Percentiles rank a stretch among this genome's conserved stretches.
Conservation (phyloP, 306 rosid species). For the Lathyrus sativus region DNA sequence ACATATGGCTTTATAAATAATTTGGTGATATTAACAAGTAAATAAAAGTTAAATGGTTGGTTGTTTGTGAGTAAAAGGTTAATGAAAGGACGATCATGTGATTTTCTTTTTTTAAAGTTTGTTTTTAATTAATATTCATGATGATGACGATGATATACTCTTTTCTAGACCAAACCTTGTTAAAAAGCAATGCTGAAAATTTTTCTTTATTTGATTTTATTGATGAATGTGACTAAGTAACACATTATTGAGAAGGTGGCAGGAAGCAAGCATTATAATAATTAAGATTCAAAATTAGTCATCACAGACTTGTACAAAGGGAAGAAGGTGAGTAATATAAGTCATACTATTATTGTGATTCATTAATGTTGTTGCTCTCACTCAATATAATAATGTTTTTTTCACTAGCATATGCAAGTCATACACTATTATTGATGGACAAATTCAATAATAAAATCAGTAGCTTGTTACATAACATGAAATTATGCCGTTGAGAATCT, state of each 20-base stretch:
- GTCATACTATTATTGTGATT: no score
- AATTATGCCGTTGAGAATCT: background rate
- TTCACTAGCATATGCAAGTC: constrained; percentile 17
- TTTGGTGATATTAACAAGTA: constrained; percentile 22
- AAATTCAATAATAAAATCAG: constrained; percentile 8
- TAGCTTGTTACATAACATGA: background rate
- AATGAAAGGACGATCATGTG: background rate
- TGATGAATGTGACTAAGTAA: constrained; percentile 31
- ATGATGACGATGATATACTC: background rate
- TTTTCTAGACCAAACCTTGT: background rate
- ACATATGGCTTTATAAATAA: constrained; percentile 8
- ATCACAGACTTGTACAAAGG: background rate
- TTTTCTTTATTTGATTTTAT: constrained; percentile 2
- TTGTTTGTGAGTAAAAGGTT: constrained; percentile 25
- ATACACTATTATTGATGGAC: background rate
- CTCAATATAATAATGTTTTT: background rate
- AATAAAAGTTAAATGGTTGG: background rate
- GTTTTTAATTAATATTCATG: background rate
- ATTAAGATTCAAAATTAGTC: background rate
- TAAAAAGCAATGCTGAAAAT: background rate
- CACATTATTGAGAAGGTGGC: constrained; percentile 8
- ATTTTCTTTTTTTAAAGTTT: background rate
- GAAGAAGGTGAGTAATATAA: constrained; percentile 13
- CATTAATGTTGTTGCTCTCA: background rate
- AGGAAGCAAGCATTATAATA: background rate